Conservation (phyloP, 805 yeast genomes). For the Candida saitoana region DNA sequence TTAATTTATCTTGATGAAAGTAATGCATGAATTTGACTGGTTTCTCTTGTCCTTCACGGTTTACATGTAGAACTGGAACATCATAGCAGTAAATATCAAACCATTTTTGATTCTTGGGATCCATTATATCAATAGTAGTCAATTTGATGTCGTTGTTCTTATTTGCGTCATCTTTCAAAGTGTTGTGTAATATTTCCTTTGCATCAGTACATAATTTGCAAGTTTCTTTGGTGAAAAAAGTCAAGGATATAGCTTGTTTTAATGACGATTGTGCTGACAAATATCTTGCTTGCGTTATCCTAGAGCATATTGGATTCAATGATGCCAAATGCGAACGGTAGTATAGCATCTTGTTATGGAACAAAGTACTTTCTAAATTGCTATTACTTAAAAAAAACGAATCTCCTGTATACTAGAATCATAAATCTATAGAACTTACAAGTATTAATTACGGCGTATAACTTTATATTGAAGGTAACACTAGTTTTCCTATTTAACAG, state of each 20-base stretch:
- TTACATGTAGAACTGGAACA: constrained; percentile 73
- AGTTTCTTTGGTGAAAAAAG: constrained; percentile 65
- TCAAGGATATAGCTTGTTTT: constrained; percentile 24
- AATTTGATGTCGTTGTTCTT: constrained; percentile 27
- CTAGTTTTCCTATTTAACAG: constrained; percentile 3
- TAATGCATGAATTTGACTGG: constrained; percentile 67
- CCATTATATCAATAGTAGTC: constrained; percentile 53
- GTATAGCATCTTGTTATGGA: not conserved
- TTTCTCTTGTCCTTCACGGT: constrained; percentile 41
- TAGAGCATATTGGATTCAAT: not conserved
- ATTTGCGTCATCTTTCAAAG: constrained; percentile 30
- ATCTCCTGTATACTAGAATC: not conserved
- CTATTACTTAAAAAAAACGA: not conserved
- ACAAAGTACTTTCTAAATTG: not conserved
- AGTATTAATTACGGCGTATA: not conserved
- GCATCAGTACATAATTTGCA: constrained; percentile 71
- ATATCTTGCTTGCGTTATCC: not conserved
- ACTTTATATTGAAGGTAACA: not conserved
- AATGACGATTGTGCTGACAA: not conserved
- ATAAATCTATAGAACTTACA: not conserved
- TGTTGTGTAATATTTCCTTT: constrained; percentile 43
- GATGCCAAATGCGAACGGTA: not conserved
- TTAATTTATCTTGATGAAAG: constrained; percentile 50
- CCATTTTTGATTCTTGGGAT: constrained; percentile 57
- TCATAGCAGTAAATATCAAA: constrained; percentile 73